Base-by-base conservation (phyloP, 2,329 filamentous ascomycete species). In the Macrophomina phaseolina region DNA sequence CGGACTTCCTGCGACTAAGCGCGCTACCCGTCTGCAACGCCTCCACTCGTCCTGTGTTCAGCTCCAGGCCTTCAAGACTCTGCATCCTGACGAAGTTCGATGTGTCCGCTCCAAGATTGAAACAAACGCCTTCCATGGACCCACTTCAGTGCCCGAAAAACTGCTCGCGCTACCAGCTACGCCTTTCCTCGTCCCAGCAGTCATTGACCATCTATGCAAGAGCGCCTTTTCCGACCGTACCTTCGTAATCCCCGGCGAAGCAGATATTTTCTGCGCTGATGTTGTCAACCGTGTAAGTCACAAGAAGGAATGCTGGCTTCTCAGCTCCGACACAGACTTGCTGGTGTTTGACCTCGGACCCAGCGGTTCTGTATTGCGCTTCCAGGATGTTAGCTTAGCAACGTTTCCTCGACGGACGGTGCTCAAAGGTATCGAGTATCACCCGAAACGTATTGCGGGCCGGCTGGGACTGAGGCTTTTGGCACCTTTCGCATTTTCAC, bases 291-390 rank as follows among this genome's bases (percentile, higher is more conserved):
- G 80, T 2, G 74, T 82, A 1, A 87, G 86, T 0, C 88, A 87
- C 0, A 84, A 93, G 14, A 28, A 28, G 32, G 40, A 48, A 14
- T 65, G 63, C 28, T 62, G 55, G 56, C 81, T 89, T 34, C 78
- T 97, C 6, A 96, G 93, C 0, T 89, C 88, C n/a, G 94, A 98
- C 73, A 96, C 93, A 0, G 94, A 98, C 74, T 83, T 97, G 8
- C 81, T 97, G 0, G 84, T 94, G 0, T 89, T 94, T 74, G 85
- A 92, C 67, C 83, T 94, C 8, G 90, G 89, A 0, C 58, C 74
- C 0, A 69, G 83, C 1, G 90, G 90, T 0, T 81, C 83, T 0
- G 87, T 97, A 0, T 81, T 89, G 0, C 89, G 94, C 66, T 85
- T 97, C 36, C 83, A 85, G 66, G 90, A 92, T 56, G 76, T 94